Percentiles rank a stretch among this genome's conserved stretches.
Evolutionary conservation across 2,329 filamentous ascomycete species (phyloP).

Genomic region (Penicillium sp.): DNA sequence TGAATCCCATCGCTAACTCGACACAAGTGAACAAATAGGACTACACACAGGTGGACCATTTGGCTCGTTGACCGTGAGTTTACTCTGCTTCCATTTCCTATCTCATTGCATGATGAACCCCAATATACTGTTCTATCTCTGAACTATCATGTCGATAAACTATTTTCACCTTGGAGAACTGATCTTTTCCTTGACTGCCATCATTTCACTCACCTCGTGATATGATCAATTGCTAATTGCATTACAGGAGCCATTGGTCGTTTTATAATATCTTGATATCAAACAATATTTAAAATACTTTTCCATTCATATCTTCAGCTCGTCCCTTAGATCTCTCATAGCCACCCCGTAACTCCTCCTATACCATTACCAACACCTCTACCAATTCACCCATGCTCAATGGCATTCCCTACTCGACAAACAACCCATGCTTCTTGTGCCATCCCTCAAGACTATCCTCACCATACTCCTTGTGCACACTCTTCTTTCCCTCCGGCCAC

Average conservation of each 20-base stretch:
- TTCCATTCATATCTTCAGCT: background rate
- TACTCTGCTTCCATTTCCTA: slow-evolving; percentile 8
- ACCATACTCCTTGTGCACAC: slow-evolving; percentile 41
- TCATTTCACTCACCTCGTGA: slow-evolving; percentile 12
- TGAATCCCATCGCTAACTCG: slow-evolving; percentile 32
- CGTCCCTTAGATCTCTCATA: background rate
- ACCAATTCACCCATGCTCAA: background rate
- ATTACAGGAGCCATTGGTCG: slow-evolving; percentile 9
- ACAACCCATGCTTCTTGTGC: slow-evolving; percentile 47
- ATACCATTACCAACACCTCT: too few relatives aligned
- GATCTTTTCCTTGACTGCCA: slow-evolving; percentile 37
- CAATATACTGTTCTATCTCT: slow-evolving; percentile 63
- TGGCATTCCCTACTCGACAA: slow-evolving; percentile 28
- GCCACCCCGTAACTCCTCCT: background rate
- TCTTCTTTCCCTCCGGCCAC: slow-evolving; percentile 51
- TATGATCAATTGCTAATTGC: slow-evolving; percentile 29
- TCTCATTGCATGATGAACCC: slow-evolving; percentile 55
- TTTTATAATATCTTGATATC: background rate
- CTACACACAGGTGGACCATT: slow-evolving; percentile 2
- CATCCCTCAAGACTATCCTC: slow-evolving; percentile 46
- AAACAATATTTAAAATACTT: background rate
- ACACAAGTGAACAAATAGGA: slow-evolving; percentile 24
- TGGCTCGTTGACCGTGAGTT: slow-evolving; percentile 26
- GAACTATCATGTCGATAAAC: slow-evolving; percentile 60
- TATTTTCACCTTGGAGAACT: slow-evolving; percentile 66